Percentiles rank a stretch among this genome's conserved stretches.
Conservation (phyloP, 2,329 filamentous ascomycete genomes). For the Rhytidhysteron rufulum region DNA sequence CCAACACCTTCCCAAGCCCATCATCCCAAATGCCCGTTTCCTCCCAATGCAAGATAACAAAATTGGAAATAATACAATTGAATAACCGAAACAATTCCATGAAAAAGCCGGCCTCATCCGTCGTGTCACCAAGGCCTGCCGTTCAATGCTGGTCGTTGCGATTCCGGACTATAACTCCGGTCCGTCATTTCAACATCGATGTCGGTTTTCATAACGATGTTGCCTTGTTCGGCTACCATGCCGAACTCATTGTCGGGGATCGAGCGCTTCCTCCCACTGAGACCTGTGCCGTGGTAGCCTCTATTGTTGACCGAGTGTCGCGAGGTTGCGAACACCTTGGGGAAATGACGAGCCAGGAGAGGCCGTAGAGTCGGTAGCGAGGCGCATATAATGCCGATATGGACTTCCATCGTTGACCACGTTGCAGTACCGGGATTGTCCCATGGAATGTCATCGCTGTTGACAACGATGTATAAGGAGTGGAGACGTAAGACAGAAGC, state of each 20-base stretch:
- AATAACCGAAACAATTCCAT: no score
- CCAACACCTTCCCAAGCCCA: no score
- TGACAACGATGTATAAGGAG: conserved; percentile 17
- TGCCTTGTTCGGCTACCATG: no score
- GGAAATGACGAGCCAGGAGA: conserved; percentile 22
- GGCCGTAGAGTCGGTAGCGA: conserved; percentile 27
- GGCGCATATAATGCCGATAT: conserved; percentile 27
- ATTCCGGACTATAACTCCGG: no score
- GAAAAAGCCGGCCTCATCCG: no score
- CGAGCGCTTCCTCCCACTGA: not conserved
- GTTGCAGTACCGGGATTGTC: conserved; percentile 24
- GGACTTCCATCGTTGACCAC: conserved; percentile 26
- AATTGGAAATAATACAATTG: no score
- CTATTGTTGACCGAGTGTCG: not conserved
- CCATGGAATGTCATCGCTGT: conserved; percentile 21
- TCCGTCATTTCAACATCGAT: no score
- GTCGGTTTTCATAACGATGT: no score
- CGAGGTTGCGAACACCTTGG: conserved; percentile 6
- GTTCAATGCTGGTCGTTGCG: no score
- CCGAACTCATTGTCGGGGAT: not conserved
- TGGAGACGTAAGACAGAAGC: conserved; percentile 17
- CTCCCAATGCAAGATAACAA: no score
- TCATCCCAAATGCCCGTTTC: no score
- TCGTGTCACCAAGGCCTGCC: no score
- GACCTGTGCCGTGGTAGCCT: not conserved